A percentile compares a stretch with the other conserved stretches of the same genome.
phyloP scores from a whole-genome alignment of 2,329 filamentous ascomycete species.

The Lanzia echinophila region DNA sequence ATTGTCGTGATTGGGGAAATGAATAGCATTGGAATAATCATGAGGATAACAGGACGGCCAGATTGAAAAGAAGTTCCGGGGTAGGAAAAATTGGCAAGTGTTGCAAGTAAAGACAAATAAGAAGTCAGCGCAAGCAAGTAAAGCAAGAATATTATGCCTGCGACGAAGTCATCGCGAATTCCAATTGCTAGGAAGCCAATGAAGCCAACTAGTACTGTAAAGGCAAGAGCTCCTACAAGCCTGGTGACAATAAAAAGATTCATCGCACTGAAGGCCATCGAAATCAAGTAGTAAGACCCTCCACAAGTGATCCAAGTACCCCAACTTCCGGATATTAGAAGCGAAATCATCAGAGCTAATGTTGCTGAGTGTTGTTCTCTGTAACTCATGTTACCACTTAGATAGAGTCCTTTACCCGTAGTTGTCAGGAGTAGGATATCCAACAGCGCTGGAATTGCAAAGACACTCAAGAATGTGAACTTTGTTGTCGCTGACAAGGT shows the following conservation, averaged over 20 bases:
- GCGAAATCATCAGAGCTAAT: slow-evolving; percentile 49
- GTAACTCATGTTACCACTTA: slow-evolving; percentile 48
- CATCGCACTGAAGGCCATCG: slow-evolving; percentile 43
- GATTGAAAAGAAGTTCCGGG: slow-evolving; percentile 45
- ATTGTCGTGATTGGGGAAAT: slow-evolving; percentile 51
- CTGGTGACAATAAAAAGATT: slow-evolving; percentile 36
- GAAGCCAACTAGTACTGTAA: slow-evolving; percentile 32
- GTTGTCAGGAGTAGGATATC: slow-evolving; percentile 54
- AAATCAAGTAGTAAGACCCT: slow-evolving; percentile 55
- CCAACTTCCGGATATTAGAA: slow-evolving; percentile 52
- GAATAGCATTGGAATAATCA: slow-evolving; percentile 48
- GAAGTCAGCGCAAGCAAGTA: slow-evolving; percentile 51
- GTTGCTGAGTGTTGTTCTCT: slow-evolving; percentile 46
- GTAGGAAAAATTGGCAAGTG: slow-evolving; percentile 41
- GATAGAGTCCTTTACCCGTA: slow-evolving; percentile 52
- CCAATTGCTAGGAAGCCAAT: slow-evolving; percentile 44
- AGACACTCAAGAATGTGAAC: slow-evolving; percentile 51
- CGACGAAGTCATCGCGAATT: slow-evolving; percentile 35
- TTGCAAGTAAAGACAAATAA: slow-evolving; percentile 51
- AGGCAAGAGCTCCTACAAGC: slow-evolving; percentile 42
- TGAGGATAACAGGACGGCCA: slow-evolving; percentile 43
- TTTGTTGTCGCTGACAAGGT: slow-evolving; percentile 34
- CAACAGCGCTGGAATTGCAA: slow-evolving; percentile 54
- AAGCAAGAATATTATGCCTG: slow-evolving; percentile 50
- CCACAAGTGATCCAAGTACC: slow-evolving; percentile 57